A percentile compares a stretch with the other conserved stretches of the same genome.
Evolutionary conservation across 306 rosid genomes (phyloP).

Genomic region (Ochetophila trinervis): DNA sequence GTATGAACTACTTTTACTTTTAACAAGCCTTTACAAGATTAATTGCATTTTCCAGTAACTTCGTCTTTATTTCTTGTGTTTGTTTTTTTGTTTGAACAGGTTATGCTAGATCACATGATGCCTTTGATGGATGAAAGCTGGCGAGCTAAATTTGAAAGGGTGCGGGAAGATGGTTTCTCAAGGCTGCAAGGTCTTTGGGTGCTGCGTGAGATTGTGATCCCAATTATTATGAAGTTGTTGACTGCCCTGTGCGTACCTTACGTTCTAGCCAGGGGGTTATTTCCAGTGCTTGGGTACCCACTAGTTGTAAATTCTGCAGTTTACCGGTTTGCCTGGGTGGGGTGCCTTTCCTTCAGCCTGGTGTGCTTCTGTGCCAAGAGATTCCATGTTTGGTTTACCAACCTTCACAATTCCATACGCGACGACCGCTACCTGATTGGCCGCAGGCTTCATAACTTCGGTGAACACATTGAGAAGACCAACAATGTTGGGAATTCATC

Average conservation of each 20-base stretch:
- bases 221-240: conserved; percentile 88
- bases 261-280: conserved; percentile 87
- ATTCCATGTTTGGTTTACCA: conserved; percentile 97
- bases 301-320: conserved; percentile 93
- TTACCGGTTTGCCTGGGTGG: conserved; percentile 95
- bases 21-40: neutral
- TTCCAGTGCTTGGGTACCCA: conserved; percentile 92
- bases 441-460: conserved; percentile 90
- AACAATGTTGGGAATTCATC: conserved; percentile 37
- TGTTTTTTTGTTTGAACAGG: conserved; percentile 44
- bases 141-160: conserved; percentile 92
- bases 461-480: conserved; percentile 47
- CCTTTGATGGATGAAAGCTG: conserved; percentile 92
- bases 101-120: conserved; percentile 99
- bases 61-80: conserved; percentile 16
- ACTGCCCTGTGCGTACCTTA: conserved; percentile 93
- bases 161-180: conserved; percentile 96
- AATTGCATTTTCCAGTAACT: neutral
- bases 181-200: conserved; percentile 98
- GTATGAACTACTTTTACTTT: conserved; percentile 5
- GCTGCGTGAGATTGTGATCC: conserved; percentile 87
- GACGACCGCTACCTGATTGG: conserved; percentile 95
- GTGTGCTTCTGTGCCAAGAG: conserved; percentile 89
- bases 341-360: conserved; percentile 82
- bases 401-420: conserved; percentile 94